These are phyloP conservation scores for Primulina eburnea DNA, from an alignment of 257 asterid species.

Conservation along the genomic window DNA sequence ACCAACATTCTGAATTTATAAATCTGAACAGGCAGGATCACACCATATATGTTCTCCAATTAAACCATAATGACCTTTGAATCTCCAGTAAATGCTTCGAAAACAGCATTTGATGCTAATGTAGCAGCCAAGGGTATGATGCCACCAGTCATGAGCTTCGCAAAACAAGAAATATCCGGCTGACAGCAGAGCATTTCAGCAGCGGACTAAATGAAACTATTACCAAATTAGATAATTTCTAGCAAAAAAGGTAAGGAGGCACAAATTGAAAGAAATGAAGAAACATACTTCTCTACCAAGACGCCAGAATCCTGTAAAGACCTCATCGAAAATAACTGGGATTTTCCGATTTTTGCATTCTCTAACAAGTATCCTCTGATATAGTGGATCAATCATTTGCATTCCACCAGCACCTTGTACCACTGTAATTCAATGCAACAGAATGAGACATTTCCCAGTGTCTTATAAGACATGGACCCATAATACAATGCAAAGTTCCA, in stretches of 20 bases:
- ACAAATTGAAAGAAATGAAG: not conserved
- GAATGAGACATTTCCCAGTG: not conserved
- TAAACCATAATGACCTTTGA: slow-evolving; percentile 60
- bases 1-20: not conserved
- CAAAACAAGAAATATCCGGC: slow-evolving; percentile 94
- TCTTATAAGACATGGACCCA: no score
- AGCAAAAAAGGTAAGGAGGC: slow-evolving; percentile 2
- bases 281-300: slow-evolving; percentile 84
- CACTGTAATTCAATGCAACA: slow-evolving; percentile 48
- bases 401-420: slow-evolving; percentile 95
- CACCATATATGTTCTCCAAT: slow-evolving; percentile 15
- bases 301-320: slow-evolving; percentile 99
- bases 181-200: slow-evolving; percentile 75
- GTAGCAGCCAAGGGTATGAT: slow-evolving; percentile 89
- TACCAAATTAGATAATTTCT: slow-evolving; percentile 17
- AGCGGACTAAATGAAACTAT: slow-evolving; percentile 61
- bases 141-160: slow-evolving; percentile 98
- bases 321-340: slow-evolving; percentile 95
- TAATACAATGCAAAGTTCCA: no score
- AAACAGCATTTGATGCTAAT: slow-evolving; percentile 73
- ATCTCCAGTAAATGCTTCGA: slow-evolving; percentile 81
- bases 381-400: slow-evolving; percentile 93
- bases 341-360: slow-evolving; percentile 73
- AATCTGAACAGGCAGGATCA: not conserved
- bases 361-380: slow-evolving; percentile 78